Conservation (phyloP, 2,329 filamentous ascomycete genomes). For the Pseudogymnoascus sp. region DNA sequence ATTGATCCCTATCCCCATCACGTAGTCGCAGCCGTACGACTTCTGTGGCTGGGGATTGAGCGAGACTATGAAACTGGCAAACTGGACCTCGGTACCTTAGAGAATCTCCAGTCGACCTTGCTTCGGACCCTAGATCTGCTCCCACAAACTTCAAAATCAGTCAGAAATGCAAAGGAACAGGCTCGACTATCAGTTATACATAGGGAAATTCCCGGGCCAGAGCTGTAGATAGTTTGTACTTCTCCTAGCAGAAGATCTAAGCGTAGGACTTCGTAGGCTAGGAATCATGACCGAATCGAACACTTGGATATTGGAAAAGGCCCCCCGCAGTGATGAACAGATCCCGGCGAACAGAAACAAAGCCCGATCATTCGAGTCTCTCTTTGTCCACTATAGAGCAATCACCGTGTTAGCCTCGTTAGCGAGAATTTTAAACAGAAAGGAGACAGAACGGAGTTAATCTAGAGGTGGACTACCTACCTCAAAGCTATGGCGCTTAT, state of each 20-base stretch:
- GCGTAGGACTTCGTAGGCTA: background rate
- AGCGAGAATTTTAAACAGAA: background rate
- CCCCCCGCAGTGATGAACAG: background rate
- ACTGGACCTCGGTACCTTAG: slow-evolving; percentile 23
- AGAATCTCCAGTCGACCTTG: slow-evolving; percentile 23
- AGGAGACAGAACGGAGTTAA: background rate
- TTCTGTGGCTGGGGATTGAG: slow-evolving; percentile 26
- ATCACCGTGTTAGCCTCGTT: background rate
- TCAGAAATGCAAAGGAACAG: slow-evolving; percentile 14
- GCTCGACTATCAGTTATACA: background rate
- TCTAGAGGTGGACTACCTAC: background rate
- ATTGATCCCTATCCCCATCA: slow-evolving; percentile 30
- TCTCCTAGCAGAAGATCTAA: background rate
- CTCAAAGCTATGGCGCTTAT: no score
- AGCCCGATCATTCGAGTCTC: background rate
- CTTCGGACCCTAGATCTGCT: slow-evolving; percentile 24
- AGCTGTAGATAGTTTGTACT: background rate
- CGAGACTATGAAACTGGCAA: slow-evolving; percentile 23
- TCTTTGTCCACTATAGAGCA: background rate
- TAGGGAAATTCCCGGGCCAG: background rate
- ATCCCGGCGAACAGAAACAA: background rate
- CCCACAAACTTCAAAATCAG: slow-evolving; percentile 28
- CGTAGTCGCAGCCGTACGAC: slow-evolving; percentile 26
- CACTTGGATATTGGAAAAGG: background rate
- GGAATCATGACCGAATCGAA: background rate